phyloP scores from a whole-genome alignment of 495 filamentous ascomycete species.

The Penicillium lividum region DNA sequence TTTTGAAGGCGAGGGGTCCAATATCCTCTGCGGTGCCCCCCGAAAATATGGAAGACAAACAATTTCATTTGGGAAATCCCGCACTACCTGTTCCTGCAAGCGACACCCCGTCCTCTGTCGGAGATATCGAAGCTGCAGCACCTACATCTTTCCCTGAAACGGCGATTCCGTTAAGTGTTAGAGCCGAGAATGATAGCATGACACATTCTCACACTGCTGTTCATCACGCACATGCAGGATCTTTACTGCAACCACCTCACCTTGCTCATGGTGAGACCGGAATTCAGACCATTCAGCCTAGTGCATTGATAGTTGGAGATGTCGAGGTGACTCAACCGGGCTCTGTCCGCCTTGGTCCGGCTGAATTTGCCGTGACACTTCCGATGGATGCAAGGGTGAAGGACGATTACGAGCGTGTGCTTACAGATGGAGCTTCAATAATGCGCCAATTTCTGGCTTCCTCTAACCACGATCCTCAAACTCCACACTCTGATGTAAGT shows the following conservation, averaged over 20 bases:
- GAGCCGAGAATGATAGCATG: slow-evolving; percentile 31
- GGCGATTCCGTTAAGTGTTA: slow-evolving; percentile 40
- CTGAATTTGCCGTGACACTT: slow-evolving; percentile 46
- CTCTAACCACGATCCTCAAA: slow-evolving; percentile 16
- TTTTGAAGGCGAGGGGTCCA: not conserved
- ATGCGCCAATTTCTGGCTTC: slow-evolving; percentile 31
- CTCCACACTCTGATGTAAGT: slow-evolving; percentile 27
- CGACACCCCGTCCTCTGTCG: slow-evolving; percentile 44
- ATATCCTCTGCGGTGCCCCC: not conserved
- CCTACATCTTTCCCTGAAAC: slow-evolving; percentile 33
- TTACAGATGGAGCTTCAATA: slow-evolving; percentile 26
- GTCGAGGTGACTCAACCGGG: slow-evolving; percentile 34
- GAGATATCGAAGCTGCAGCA: slow-evolving; percentile 41
- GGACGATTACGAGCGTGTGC: slow-evolving; percentile 43
- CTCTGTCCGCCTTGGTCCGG: slow-evolving; percentile 42
- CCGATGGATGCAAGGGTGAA: slow-evolving; percentile 50
- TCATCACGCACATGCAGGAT: slow-evolving; percentile 25
- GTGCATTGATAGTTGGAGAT: slow-evolving; percentile 38
- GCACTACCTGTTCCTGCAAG: not conserved
- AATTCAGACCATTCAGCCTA: slow-evolving; percentile 47
- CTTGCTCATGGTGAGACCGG: slow-evolving; percentile 12
- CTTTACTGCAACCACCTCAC: slow-evolving; percentile 25
- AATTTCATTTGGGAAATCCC: slow-evolving; percentile 3
- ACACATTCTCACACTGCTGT: slow-evolving; percentile 22
- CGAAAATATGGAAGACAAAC: slow-evolving; percentile 7